Evolutionary conservation across 306 rosid species (phyloP), one percentile per base, ranked within the genome.

Genomic region (Glycine soja): DNA sequence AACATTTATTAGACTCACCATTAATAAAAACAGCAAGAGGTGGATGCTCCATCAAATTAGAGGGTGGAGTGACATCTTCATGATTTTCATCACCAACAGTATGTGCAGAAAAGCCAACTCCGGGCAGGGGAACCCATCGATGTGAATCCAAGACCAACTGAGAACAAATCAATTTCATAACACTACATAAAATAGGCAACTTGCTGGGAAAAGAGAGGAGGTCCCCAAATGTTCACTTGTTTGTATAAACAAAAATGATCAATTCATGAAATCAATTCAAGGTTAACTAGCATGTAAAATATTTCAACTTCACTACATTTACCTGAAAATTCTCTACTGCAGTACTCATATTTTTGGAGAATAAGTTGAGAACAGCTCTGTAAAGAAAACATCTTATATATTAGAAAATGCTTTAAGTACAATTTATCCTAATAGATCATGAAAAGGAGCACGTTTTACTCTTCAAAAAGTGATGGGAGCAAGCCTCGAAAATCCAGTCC

Each of bases 281-380:
- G 80, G 80, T 50, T 24, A 56, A 78, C 38, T 50, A 12, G 45
- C 36, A 72, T 50, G 53, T 71, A 76, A 71, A 51, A 68, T 36
- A 85, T 75, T 74, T 59, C 24, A 80, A 58, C 42, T 83, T 65
- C 79, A 78, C 74, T 43, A 64, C 54, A 71, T 63, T 87, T 86
- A 93, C 99, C 99, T 96, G 97, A 93, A 96, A 96, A 84, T 93
- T 93, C 78, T 93, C 98, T 5, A 96, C 97, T 52, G 98, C 98
- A 12, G 94, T 87, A 81, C 91, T 84, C 97, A 93, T 91, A 82
- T 93, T 92, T 88, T 96, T 96, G 61, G 94, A 90, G 85, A 93
- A 93, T 84, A 96, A 84, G 88, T 89, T 92, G 77, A 93, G 94
- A 83, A 96, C 97, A 36, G 97, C 97, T 91, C 99, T 93, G 92